A percentile compares a stretch with the other conserved stretches of the same genome.
phyloP scores from a whole-genome alignment of 1,284 basidiomycete species.

The Puccinia horiana region DNA sequence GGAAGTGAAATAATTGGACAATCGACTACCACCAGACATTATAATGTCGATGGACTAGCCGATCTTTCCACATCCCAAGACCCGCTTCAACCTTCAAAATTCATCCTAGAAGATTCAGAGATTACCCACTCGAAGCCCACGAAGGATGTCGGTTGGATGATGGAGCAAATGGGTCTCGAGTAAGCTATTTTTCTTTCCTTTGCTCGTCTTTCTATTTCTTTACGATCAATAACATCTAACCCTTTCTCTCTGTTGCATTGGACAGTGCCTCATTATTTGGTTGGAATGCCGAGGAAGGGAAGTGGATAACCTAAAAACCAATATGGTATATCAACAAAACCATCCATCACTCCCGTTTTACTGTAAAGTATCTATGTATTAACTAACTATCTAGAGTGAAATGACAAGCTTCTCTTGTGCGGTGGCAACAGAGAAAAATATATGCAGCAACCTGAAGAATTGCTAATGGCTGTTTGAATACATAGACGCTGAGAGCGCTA shows the following conservation, averaged over 20 bases:
- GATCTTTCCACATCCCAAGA: neutral
- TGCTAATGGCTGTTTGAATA: no score
- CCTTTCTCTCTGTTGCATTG: neutral
- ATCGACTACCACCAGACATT: neutral
- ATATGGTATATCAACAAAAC: neutral
- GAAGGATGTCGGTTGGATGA: conserved; percentile 39
- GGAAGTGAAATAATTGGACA: conserved; percentile 1
- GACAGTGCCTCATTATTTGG: conserved; percentile 23
- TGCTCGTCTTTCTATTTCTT: neutral
- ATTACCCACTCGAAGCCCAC: neutral
- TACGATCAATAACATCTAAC: neutral
- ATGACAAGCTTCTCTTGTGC: no score
- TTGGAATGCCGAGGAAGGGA: conserved; percentile 8
- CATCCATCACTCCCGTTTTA: neutral
- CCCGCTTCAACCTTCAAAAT: neutral
- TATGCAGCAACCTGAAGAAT: no score
- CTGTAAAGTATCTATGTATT: no score
- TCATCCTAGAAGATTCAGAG: neutral
- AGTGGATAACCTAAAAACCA: neutral
- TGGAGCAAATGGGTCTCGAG: conserved; percentile 38
- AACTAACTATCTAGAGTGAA: no score
- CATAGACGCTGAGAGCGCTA: no score
- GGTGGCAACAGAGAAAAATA: no score
- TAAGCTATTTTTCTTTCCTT: neutral
- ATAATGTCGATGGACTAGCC: conserved; percentile 14